Evolutionary conservation across 78 protist genomes (phyloP).

Genomic region (Tieghemostelium lacteum): DNA sequence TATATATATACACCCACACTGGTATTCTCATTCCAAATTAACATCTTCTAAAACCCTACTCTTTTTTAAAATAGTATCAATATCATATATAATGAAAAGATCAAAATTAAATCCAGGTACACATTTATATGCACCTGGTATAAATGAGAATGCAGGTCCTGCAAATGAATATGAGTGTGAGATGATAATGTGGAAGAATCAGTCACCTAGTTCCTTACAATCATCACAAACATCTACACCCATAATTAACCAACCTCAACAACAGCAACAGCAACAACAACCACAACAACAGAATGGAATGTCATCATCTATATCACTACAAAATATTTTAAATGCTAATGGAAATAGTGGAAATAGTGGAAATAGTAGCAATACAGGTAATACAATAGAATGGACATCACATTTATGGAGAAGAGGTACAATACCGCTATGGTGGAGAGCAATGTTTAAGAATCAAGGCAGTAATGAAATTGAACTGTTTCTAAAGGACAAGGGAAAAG

Average conservation of each 20-base stretch:
- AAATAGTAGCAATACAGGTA: too few relatives aligned
- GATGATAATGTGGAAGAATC: slow-evolving; percentile 44
- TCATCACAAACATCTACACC: not conserved
- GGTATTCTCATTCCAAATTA: not conserved
- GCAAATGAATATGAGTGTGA: slow-evolving; percentile 74
- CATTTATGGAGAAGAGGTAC: slow-evolving; percentile 69
- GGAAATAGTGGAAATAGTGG: too few relatives aligned
- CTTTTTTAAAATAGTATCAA: not conserved
- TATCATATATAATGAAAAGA: slow-evolving; percentile 51
- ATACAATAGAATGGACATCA: slow-evolving; percentile 48
- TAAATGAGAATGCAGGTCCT: slow-evolving; percentile 46
- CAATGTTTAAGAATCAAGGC: slow-evolving; percentile 46
- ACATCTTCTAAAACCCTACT: not conserved
- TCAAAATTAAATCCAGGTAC: slow-evolving; percentile 73
- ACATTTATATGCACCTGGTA: slow-evolving; percentile 52
- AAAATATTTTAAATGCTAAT: not conserved
- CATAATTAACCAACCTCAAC: not conserved
- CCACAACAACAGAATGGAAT: not conserved
- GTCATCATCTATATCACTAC: not conserved
- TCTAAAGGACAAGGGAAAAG: slow-evolving; percentile 38
- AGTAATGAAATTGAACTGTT: slow-evolving; percentile 33
- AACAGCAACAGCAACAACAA: not conserved
- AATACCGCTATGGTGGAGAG: slow-evolving; percentile 72
- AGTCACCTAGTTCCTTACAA: not conserved
- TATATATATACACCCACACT: not conserved